Evolutionary conservation across 441 rosid genomes (phyloP).

Genomic region (Omphalea diandra): DNA sequence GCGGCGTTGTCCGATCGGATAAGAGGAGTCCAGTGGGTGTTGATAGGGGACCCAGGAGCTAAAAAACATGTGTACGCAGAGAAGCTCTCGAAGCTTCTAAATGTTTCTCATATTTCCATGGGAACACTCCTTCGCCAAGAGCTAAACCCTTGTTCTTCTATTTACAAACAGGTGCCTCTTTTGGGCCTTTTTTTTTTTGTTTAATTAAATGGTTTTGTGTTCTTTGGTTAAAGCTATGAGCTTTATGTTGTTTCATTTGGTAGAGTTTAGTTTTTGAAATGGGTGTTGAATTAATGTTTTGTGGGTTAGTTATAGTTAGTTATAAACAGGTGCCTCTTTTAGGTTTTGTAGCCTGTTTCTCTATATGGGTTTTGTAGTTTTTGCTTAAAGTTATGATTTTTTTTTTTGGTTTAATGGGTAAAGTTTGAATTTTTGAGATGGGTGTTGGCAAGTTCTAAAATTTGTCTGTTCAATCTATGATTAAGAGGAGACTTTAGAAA

Average conservation of each 20-base stretch:
- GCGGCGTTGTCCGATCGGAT: slow-evolving; percentile 40
- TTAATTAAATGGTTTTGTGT: background rate
- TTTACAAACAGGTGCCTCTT: slow-evolving; percentile 56
- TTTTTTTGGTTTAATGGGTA: background rate
- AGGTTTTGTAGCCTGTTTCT: too few species aligned
- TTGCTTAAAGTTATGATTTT: too few species aligned
- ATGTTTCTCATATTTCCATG: slow-evolving; percentile 94
- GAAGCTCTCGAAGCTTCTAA: slow-evolving; percentile 71
- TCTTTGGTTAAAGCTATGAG: background rate
- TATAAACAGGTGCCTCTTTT: too few species aligned
- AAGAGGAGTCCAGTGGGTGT: slow-evolving; percentile 93
- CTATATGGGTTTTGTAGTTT: too few species aligned
- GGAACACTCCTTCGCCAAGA: slow-evolving; percentile 88
- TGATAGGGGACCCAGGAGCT: slow-evolving; percentile 75
- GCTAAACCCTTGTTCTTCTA: slow-evolving; percentile 66
- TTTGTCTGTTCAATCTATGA: too few species aligned
- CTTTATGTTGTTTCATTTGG: background rate
- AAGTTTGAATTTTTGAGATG: too few species aligned
- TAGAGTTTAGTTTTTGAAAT: background rate
- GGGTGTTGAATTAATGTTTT: background rate
- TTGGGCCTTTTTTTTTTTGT: background rate
- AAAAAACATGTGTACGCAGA: slow-evolving; percentile 72
- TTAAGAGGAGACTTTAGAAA: too few species aligned
- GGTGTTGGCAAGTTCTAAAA: too few species aligned
- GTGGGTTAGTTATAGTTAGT: background rate